phyloP scores from a whole-genome alignment of 2,329 filamentous ascomycete species.

The Fusarium vanettenii region DNA sequence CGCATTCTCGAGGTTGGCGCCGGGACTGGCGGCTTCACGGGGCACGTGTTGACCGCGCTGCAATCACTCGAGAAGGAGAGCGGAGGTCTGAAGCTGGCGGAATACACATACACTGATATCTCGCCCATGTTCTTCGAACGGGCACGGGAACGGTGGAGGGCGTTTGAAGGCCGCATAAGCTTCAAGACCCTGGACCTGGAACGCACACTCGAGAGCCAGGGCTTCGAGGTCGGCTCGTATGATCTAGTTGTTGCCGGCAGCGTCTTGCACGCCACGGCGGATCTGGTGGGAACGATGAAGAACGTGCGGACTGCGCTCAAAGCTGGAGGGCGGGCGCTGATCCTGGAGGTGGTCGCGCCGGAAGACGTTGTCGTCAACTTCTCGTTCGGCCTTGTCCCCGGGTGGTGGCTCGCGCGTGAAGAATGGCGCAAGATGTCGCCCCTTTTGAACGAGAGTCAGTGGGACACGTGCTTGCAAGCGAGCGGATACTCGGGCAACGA shows the following conservation, averaged over 20 bases:
- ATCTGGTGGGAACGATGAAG: conserved; percentile 37
- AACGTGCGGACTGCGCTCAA: conserved; percentile 39
- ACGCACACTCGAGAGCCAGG: conserved; percentile 7
- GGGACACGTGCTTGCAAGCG: background rate
- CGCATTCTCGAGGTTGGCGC: conserved; percentile 9
- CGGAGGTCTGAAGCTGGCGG: conserved; percentile 30
- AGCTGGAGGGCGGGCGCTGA: conserved; percentile 40
- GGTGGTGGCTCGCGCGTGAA: conserved; percentile 51
- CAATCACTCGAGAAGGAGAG: background rate
- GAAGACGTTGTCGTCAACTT: conserved; percentile 22
- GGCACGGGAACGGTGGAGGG: conserved; percentile 28
- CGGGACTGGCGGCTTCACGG: conserved; percentile 8
- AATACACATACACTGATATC: conserved; percentile 56
- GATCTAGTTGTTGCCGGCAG: conserved; percentile 44
- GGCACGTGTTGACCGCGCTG: background rate
- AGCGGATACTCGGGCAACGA: background rate
- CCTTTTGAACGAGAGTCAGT: background rate
- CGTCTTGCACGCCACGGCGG: conserved; percentile 46
- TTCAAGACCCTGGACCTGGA: conserved; percentile 44
- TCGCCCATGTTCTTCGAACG: conserved; percentile 49
- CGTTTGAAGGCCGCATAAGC: conserved; percentile 2
- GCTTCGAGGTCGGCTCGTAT: conserved; percentile 27
- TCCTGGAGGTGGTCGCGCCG: conserved; percentile 40
- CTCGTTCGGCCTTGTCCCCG: conserved; percentile 46
- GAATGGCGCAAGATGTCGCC: background rate